Conservation (phyloP, 441 rosid genomes). For the Theobroma grandiflorum region DNA sequence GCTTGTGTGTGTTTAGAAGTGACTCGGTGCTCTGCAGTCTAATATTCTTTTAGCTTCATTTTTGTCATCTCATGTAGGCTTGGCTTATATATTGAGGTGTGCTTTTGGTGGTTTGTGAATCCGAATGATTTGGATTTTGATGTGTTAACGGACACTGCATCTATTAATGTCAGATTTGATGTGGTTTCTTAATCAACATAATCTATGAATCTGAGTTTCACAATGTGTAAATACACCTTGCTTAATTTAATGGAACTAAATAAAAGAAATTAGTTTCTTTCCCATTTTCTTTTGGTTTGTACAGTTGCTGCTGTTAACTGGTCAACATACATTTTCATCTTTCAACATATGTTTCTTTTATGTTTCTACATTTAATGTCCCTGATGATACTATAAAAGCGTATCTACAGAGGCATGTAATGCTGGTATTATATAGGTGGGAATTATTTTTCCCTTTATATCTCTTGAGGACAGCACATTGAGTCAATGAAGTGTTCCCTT, state of each 20-base stretch:
- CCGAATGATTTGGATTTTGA: neutral
- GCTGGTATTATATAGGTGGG: neutral
- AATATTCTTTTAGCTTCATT: neutral
- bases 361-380: neutral
- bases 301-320: neutral
- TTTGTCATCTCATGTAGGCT: neutral
- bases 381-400: neutral
- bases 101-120: neutral
- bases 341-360: neutral
- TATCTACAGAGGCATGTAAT: neutral
- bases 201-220: neutral
- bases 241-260: neutral
- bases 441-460: constrained; percentile 4
- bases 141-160: neutral
- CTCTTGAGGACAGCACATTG: neutral
- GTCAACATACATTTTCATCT: neutral
- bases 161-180: neutral
- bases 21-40: neutral
- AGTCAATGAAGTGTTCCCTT: neutral
- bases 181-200: neutral
- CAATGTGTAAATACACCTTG: neutral
- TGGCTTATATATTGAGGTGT: neutral
- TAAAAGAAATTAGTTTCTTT: neutral
- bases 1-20: neutral
- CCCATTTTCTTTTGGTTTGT: neutral